Percentiles rank a stretch among this genome's conserved stretches.
Evolutionary conservation across 1,284 basidiomycete genomes (phyloP).

Genomic region (Earliella scabrosa): DNA sequence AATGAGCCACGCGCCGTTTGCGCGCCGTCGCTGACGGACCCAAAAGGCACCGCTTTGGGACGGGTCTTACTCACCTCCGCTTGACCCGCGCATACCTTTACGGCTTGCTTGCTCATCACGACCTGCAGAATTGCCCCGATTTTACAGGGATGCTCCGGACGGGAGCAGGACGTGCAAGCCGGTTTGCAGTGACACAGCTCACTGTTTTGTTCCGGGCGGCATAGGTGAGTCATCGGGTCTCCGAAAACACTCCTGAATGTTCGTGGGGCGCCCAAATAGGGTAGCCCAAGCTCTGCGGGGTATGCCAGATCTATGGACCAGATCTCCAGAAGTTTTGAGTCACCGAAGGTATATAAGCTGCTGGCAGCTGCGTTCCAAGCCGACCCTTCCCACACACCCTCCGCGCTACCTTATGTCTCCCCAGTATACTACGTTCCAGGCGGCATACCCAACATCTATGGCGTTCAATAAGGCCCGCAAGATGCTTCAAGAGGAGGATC

Average conservation of each 20-base stretch:
- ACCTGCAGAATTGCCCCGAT: background rate
- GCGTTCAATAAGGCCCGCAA: slow-evolving; percentile 8
- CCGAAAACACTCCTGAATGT: background rate
- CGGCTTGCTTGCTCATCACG: slow-evolving; percentile 12
- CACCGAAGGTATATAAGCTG: slow-evolving; percentile 16
- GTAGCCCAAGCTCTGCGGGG: background rate
- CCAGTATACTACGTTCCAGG: slow-evolving; percentile 10
- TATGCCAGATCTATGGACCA: background rate
- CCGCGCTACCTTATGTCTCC: slow-evolving; percentile 17
- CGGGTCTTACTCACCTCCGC: slow-evolving; percentile 17
- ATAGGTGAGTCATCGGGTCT: background rate
- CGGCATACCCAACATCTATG: background rate
- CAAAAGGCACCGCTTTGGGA: slow-evolving; percentile 10
- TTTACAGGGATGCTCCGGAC: background rate
- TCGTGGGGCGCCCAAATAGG: background rate
- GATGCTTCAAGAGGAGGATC: slow-evolving; percentile 16
- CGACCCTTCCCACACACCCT: background rate
- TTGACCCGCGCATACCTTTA: background rate
- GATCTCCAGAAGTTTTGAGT: slow-evolving; percentile 1
- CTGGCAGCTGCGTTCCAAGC: background rate
- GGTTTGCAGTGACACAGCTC: no score
- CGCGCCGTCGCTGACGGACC: background rate
- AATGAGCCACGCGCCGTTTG: background rate
- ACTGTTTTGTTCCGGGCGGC: background rate
- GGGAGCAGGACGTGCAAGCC: background rate